Percentiles rank a stretch among this genome's conserved stretches.
Evolutionary conservation across 192 early-diverging fungal species (phyloP).

Genomic region (Coemansia sp.): DNA sequence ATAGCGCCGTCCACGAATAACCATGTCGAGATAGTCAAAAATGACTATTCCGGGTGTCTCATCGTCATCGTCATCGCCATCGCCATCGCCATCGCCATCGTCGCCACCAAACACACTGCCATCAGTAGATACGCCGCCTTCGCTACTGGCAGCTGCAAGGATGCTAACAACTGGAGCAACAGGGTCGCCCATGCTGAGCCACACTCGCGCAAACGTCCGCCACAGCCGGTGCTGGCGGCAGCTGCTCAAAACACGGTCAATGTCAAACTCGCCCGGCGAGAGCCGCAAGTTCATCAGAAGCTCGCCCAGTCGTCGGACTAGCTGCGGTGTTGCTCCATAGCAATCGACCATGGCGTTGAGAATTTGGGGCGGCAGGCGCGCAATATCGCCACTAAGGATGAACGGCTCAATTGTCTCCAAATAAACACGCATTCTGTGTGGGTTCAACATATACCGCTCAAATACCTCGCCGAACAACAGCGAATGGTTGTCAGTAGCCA

Average conservation of each 20-base stretch:
- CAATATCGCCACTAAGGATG: constrained; percentile 35
- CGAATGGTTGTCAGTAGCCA: constrained; percentile 18
- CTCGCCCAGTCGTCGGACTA: constrained; percentile 39
- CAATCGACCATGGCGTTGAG: constrained; percentile 42
- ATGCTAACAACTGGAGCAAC: constrained; percentile 31
- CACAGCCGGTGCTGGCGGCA: constrained; percentile 40
- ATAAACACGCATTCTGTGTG: constrained; percentile 8
- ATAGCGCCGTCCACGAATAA: constrained; percentile 40
- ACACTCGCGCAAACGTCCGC: constrained; percentile 54
- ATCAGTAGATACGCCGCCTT: not conserved
- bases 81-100: constrained; percentile 6
- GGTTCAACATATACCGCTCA: constrained; percentile 20
- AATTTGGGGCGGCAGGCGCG: constrained; percentile 29
- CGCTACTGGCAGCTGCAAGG: constrained; percentile 13
- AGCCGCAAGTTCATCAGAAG: constrained; percentile 27
- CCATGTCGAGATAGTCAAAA: constrained; percentile 48
- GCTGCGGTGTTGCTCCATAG: constrained; percentile 24
- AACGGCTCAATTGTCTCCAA: constrained; percentile 48
- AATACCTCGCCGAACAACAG: constrained; percentile 46
- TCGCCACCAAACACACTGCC: not conserved
- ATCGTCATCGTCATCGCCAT: constrained; percentile 4
- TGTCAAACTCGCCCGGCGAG: constrained; percentile 45
- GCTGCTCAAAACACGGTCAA: constrained; percentile 40
- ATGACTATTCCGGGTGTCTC: constrained; percentile 36
- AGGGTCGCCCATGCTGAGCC: constrained; percentile 48